These are phyloP conservation scores for Trametes maxima DNA, from an alignment of 768 basidiomycete species.

Conservation along the genomic window DNA sequence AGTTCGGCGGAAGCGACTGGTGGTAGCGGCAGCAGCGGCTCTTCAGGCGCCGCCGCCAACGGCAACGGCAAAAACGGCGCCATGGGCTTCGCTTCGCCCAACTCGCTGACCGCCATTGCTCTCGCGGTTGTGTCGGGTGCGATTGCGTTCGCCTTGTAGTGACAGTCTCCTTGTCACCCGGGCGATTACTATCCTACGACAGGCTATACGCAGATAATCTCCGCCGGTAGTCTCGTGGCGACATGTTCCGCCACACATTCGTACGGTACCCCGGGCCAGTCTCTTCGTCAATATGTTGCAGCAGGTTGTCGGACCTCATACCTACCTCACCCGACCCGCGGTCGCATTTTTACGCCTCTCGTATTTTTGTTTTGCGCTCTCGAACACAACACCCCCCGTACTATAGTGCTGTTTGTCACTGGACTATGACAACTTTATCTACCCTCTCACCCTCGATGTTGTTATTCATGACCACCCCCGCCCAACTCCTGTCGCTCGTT, in stretches of 20 bases:
- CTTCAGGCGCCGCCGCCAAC: conserved; percentile 8
- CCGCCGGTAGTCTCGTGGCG: neutral
- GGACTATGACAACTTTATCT: conserved; percentile 14
- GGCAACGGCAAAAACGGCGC: conserved; percentile 16
- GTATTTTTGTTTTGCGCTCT: conserved; percentile 10
- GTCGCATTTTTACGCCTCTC: neutral
- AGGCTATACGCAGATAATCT: neutral
- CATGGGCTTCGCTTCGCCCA: conserved; percentile 13
- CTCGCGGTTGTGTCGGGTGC: conserved; percentile 15
- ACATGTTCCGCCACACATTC: neutral
- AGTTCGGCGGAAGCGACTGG: conserved; percentile 38
- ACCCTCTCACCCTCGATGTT: neutral
- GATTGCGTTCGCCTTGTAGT: conserved; percentile 13
- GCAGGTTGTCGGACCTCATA: neutral
- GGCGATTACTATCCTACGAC: neutral
- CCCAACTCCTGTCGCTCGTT: conserved; percentile 10
- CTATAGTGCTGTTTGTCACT: conserved; percentile 13
- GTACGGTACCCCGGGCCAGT: conserved; percentile 3
- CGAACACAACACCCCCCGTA: conserved; percentile 9
- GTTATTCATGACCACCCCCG: conserved; percentile 1
- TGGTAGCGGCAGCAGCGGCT: conserved; percentile 10
- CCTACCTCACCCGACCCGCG: conserved; percentile 1
- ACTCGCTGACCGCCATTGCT: conserved; percentile 6
- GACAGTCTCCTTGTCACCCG: neutral
- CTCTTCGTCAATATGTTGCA: neutral